These are phyloP conservation scores for Mallotus nudiflorus DNA, from an alignment of 345 rosid genomes.

Conservation along the genomic window DNA sequence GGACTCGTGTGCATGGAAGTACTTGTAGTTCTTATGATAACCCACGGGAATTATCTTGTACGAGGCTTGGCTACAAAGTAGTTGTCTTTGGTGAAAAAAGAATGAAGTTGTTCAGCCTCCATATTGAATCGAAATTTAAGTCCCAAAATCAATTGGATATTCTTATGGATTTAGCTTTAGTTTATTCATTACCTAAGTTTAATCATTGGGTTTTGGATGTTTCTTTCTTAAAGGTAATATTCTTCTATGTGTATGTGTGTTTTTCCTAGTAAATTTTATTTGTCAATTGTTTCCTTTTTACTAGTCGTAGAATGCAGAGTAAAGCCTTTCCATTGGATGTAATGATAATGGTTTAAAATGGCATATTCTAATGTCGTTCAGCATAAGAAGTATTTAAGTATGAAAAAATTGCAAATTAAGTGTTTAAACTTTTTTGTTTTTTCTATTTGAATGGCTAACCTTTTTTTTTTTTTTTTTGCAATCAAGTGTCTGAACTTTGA, in stretches of 20 bases:
- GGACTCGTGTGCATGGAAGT: slow-evolving; percentile 86
- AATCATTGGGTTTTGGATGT: slow-evolving; percentile 78
- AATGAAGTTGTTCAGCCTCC: slow-evolving; percentile 58
- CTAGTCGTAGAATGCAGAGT: slow-evolving; percentile 37
- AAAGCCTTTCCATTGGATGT: slow-evolving; percentile 68
- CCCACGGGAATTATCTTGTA: slow-evolving; percentile 22
- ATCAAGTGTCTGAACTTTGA: too few relatives aligned
- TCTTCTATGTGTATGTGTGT: too few relatives aligned
- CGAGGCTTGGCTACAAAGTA: slow-evolving; percentile 34
- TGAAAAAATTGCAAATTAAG: too few relatives aligned
- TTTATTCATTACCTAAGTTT: slow-evolving; percentile 67
- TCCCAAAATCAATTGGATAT: slow-evolving; percentile 23
- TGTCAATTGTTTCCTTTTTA: not conserved
- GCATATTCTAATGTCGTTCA: too few relatives aligned
- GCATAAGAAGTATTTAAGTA: too few relatives aligned
- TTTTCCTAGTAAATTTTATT: slow-evolving; percentile 1
- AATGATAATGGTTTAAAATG: too few relatives aligned
- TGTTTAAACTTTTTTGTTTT: too few relatives aligned
- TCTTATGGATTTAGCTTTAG: slow-evolving; percentile 38
- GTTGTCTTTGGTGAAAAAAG: slow-evolving; percentile 73
- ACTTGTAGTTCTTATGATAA: slow-evolving; percentile 29
- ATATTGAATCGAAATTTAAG: too few relatives aligned
- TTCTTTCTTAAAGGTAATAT: slow-evolving; percentile 61
- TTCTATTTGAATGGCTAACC: too few relatives aligned
- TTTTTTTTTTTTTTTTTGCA: too few relatives aligned